Evolutionary conservation across 148 eudicot genomes (phyloP), one percentile per base, ranked within the genome.

Genomic region (Amaranthus hypochondriacus): DNA sequence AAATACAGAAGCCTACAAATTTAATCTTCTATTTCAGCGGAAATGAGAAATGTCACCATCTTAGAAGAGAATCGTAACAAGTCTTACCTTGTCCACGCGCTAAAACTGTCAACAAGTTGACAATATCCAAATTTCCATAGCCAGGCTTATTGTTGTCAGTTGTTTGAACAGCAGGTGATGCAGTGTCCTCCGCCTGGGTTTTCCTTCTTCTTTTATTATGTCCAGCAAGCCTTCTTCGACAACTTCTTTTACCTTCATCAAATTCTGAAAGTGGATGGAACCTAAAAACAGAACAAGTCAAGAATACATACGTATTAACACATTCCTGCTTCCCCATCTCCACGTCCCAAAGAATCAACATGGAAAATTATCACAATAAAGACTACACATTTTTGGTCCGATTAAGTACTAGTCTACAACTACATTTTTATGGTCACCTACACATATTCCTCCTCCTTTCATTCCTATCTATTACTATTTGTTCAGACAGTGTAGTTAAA

Each of bases 231-330:
- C 98, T 87, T 57, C 98, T 89, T 68, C 98, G 87, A 77, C 98
- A 93, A 81, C 98, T 93, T 80, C 98, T 79, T 78, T 93, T 93
- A 42, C 97, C 98, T 84, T 93, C 97, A 55, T 93, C 98, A 87
- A 93, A 93, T 70, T 89, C 97, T 4, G 88, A 68, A 82, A 93
- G 97, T 62, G 88, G 86, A 80, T 93, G 98, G 68, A 93, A 93
- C 91, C 98, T 93, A 79, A 62, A 69, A 46, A 62, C 46, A 48
- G 39, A n/a, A 18, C 56, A 47, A 58, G 47, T 8, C 56, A 43
- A 62, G 44, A 4, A 18, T 46, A 39, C 71, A 64, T 42, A 15
- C 62, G 49, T 21, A 52, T 65, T 3, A 54, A 62, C 12, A 46
- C 14, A 57, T 46, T 6, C 7, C 11, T 39, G 49, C 11, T 62